These are phyloP conservation scores for Ceratobasidium sp. DNA, from an alignment of 1,284 basidiomycete genomes.

Conservation along the genomic window DNA sequence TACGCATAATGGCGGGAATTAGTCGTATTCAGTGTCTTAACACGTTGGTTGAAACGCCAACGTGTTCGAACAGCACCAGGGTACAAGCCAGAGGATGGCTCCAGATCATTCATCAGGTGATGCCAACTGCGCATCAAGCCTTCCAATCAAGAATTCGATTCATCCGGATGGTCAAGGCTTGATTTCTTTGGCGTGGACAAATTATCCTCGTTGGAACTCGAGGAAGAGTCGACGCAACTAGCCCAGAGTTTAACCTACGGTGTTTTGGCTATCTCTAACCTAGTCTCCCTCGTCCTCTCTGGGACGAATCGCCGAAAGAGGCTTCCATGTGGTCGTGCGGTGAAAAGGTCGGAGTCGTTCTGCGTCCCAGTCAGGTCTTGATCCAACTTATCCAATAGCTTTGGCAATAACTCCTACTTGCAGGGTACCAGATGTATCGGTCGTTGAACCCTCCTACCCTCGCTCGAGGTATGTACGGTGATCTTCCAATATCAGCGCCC, in stretches of 20 bases:
- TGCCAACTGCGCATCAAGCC: too few relatives aligned
- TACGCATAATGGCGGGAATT: neutral
- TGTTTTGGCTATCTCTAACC: neutral
- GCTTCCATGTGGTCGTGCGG: neutral
- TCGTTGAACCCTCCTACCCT: neutral
- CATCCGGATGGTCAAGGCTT: too few relatives aligned
- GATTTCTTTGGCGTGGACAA: neutral
- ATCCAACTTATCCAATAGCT: neutral
- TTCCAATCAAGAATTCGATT: too few relatives aligned
- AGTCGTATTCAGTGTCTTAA: too few relatives aligned
- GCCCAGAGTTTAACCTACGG: neutral
- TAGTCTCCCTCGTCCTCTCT: neutral
- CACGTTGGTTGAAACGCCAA: too few relatives aligned
- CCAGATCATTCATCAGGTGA: slow-evolving; percentile 2
- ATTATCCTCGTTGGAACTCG: neutral
- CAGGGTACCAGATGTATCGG: neutral
- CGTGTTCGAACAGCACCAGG: slow-evolving; percentile 10
- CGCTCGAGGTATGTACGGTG: neutral
- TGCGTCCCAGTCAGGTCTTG: slow-evolving; percentile 2
- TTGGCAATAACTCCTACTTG: neutral
- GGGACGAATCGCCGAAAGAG: too few relatives aligned
- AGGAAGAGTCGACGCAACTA: neutral
- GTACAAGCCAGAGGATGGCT: slow-evolving; percentile 14
- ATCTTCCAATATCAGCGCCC: neutral
- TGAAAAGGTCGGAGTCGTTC: slow-evolving; percentile 16